Evolutionary conservation across 139 green algal genomes (phyloP).

Genomic region (Diplosphaera chodatii): DNA sequence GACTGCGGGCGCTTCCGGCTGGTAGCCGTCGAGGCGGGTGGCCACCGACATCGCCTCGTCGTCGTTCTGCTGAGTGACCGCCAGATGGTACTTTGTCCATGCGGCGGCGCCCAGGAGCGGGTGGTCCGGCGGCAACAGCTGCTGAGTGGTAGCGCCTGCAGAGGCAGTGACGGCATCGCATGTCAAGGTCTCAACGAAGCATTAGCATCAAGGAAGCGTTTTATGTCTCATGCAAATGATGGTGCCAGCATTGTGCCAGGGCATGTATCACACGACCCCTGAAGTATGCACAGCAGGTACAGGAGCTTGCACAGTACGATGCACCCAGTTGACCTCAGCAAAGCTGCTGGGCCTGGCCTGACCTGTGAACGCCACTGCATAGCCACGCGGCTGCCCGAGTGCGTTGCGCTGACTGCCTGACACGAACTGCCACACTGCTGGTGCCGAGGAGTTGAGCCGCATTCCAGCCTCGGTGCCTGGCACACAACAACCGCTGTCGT

Average conservation of each 20-base stretch:
- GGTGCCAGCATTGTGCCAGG: too few relatives aligned
- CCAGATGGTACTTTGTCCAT: constrained; percentile 40
- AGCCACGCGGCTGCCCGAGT: constrained; percentile 14
- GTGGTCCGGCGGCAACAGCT: constrained; percentile 29
- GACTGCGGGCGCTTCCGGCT: constrained; percentile 1
- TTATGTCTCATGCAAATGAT: too few relatives aligned
- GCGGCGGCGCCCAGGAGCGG: constrained; percentile 16
- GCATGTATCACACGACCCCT: too few relatives aligned
- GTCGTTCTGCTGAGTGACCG: constrained; percentile 25
- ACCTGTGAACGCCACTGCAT: constrained; percentile 15
- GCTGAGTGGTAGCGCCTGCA: constrained; percentile 11
- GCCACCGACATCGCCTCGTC: constrained; percentile 4
- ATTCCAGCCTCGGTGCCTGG: neutral
- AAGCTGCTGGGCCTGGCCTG: too few relatives aligned
- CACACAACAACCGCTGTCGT: too few relatives aligned
- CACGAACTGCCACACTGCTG: constrained; percentile 1
- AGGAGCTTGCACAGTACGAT: too few relatives aligned
- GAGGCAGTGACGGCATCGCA: too few relatives aligned
- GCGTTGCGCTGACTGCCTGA: neutral
- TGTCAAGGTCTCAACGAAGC: too few relatives aligned
- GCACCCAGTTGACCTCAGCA: too few relatives aligned
- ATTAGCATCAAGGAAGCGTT: too few relatives aligned
- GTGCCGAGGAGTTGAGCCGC: neutral
- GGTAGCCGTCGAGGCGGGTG: constrained; percentile 19
- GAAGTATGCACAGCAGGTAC: too few relatives aligned